Evolutionary conservation across 805 yeast species (phyloP).

Genomic region (Ogataea corticis): DNA sequence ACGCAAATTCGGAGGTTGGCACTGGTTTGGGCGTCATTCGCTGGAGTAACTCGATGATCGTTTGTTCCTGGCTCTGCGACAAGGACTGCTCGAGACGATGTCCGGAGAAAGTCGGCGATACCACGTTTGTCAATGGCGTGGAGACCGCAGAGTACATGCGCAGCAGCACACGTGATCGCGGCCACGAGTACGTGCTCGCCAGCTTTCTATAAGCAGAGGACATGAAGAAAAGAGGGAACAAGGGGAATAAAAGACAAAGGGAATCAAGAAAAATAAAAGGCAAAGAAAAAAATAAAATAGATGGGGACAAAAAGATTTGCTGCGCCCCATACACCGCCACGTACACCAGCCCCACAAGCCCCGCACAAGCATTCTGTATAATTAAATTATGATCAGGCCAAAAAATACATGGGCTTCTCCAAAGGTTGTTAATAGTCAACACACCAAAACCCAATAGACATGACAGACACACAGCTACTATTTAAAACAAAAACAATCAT

Average conservation of each 20-base stretch:
- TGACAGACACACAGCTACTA: conserved; percentile 3
- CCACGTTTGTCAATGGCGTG: no score
- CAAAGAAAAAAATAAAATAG: not conserved
- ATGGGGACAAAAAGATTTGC: not conserved
- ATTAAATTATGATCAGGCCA: not conserved
- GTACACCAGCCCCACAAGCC: conserved; percentile 3
- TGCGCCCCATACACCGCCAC: no score
- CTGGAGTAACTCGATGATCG: conserved; percentile 25
- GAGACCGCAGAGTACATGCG: not conserved
- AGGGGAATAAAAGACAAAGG: no score
- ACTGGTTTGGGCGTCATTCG: conserved; percentile 23
- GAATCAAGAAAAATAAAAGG: not conserved
- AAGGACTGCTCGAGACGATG: conserved; percentile 4
- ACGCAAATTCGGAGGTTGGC: conserved; percentile 19
- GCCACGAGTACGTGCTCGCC: not conserved
- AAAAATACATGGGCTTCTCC: not conserved
- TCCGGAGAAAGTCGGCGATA: not conserved
- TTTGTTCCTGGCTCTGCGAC: conserved; percentile 12
- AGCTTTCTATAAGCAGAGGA: no score
- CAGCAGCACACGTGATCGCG: not conserved
- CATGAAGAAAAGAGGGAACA: not conserved
- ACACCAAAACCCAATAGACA: no score
- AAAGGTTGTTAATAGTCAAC: no score
- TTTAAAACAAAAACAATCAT: conserved; percentile 32
- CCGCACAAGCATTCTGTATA: conserved; percentile 1